Base-by-base conservation (phyloP, 257 asterid genomes). In the Catharanthus roseus region DNA sequence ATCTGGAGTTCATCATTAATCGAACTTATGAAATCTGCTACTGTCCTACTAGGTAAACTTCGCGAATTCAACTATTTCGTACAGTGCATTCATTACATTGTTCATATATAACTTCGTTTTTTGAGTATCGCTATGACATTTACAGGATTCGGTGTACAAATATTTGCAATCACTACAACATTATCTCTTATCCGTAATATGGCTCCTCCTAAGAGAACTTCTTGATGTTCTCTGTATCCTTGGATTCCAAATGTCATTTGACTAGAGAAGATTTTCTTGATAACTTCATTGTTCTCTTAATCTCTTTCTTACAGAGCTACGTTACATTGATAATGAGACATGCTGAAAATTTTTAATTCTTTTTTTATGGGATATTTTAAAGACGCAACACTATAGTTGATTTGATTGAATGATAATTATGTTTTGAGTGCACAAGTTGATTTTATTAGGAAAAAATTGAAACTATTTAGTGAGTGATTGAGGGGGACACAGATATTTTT, bases 121-220 rank as follows among this genome's bases (percentile, higher is more conserved):
- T 24, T 60, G 47, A 62, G 45, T 21, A 34, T 33, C 16, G 31
- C n/a, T 29, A 19, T 8, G 4, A 47, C 34, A 3, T 49, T 67
- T 75, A 82, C 90, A 92, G 96, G 93, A 58, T 36, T 81, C 21
- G 51, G 75, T 72, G 77, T 82, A 23, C 96, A 90, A 74, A 67
- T 84, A 50, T 70, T 79, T 51, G 51, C 82, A 50, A 29, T 82
- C 19, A 60, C 53, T 29, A 91, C 81, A 44, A 63, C 86, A 1
- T 73, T 75, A 19, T 81, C 91, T 67, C 97, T 90, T 57, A 73
- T 85, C 69, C 77, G 63, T 77, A 86, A 92, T 78, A 90, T 92
- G 96, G 92, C 95, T 77, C 98, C 95, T 77, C 95, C 97, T 62
- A 87, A 87, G 87, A 91, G 91, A 71, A 82, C 90, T 2, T 82